phyloP scores from a whole-genome alignment of 1,284 basidiomycete genomes.

The Takashimella tepidaria region DNA sequence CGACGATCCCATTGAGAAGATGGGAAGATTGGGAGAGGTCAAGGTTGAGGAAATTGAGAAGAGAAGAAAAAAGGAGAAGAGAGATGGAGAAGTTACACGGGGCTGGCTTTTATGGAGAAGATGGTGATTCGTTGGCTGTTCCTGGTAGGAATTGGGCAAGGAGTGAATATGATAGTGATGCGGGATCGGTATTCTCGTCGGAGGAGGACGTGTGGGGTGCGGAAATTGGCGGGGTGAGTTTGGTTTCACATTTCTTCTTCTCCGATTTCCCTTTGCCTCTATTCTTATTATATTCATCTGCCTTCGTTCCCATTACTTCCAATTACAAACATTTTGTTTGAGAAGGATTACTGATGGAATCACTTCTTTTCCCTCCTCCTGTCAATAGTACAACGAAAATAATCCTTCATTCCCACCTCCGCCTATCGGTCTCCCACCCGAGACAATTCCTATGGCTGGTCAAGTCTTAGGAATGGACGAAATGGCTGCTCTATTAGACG shows the following conservation, averaged over 20 bases:
- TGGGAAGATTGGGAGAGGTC: conserved; percentile 99
- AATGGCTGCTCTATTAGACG: conserved; percentile 81
- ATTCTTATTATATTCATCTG: too few relatives aligned
- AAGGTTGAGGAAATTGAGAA: conserved; percentile 81
- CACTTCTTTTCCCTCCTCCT: too few relatives aligned
- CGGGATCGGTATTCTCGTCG: conserved; percentile 70
- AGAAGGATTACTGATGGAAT: conserved; percentile 1
- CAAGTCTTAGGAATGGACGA: conserved; percentile 67
- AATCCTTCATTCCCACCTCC: conserved; percentile 71
- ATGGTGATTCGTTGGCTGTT: conserved; percentile 46
- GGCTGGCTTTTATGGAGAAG: conserved; percentile 49
- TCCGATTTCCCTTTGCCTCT: conserved; percentile 52
- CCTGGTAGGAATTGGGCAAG: conserved; percentile 30
- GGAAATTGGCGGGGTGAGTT: conserved; percentile 52
- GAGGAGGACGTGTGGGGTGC: conserved; percentile 88
- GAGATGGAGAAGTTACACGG: conserved; percentile 65
- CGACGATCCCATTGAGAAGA: conserved; percentile 75
- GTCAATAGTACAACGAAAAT: conserved; percentile 71
- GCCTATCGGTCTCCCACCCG: conserved; percentile 62
- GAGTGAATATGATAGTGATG: conserved; percentile 49
- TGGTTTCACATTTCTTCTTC: conserved; percentile 54
- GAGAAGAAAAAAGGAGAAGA: conserved; percentile 77
- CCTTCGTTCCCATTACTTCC: not conserved
- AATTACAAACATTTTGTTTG: not conserved
- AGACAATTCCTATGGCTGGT: conserved; percentile 52